Evolutionary conservation across 495 filamentous ascomycete genomes (phyloP), one percentile per base, ranked within the genome.

Genomic region (Penicillium parvum): DNA sequence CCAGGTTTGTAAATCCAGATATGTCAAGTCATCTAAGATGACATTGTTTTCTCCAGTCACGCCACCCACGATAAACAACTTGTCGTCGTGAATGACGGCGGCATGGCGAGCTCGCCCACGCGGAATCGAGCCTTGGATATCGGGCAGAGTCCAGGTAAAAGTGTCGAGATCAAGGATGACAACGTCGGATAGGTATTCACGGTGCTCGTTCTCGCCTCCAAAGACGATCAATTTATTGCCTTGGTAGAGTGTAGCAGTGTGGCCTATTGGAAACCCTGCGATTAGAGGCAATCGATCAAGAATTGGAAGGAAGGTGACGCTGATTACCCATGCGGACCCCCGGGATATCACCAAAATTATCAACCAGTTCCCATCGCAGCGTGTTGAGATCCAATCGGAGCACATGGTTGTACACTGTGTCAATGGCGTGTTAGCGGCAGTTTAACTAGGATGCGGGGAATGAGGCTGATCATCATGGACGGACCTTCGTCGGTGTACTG

Each of bases 301-400:
- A 30, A 47, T 43, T 33, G 61, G 77, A 42, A 71, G 15, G 43
- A 16, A 20, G 17, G 15, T 11, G n/a, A 22, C 20, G n/a, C n/a
- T n/a, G n/a, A 21, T 43, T 47, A 94, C 91, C 92, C 92, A 98
- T 97, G 57, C 92, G 80, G 21, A 98, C 92, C 14, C 94, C 92
- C 4, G 92, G 92, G 45, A 98, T 98, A 63, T 97, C 92, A 11
- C 92, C 92, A 68, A 94, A 98, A 64, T 98, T 98, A 63, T 98
- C 92, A 7, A 98, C 90, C 15, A 98, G 71, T 27, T 82, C 91
- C 92, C 92, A 98, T 55, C 90, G 86, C 44, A 90, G 78, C 30
- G 83, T 86, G 47, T 83, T 77, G 39, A 98, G 70, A 62, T 97
- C 87, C 21, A 98, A 67, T 50, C 78, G 83, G 34, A 98, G 73